Percentiles rank a stretch among this genome's conserved stretches.
phyloP scores from a whole-genome alignment of 108 stramenopile genomes.

The Conticribra weissflogii region DNA sequence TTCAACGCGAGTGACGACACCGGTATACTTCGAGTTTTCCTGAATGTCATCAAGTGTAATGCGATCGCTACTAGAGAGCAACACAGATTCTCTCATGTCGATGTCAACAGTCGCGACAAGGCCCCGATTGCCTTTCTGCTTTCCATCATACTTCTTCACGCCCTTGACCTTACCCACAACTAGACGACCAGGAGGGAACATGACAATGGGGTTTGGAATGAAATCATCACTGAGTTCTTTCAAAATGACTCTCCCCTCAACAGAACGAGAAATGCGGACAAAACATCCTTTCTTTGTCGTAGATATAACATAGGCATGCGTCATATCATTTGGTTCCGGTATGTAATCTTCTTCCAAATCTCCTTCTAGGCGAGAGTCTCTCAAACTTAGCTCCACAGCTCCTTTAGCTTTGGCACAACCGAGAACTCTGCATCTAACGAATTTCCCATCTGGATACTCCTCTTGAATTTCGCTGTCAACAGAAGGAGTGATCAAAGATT shows the following conservation, averaged over 20 bases:
- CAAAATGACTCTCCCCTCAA: constrained; percentile 86
- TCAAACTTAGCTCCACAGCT: constrained; percentile 75
- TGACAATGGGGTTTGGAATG: constrained; percentile 70
- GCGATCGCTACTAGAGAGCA: constrained; percentile 65
- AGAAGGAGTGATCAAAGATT: too few relatives aligned
- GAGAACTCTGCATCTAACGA: constrained; percentile 75
- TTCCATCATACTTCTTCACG: constrained; percentile 40
- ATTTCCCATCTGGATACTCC: constrained; percentile 62
- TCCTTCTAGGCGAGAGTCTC: constrained; percentile 68
- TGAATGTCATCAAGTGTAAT: constrained; percentile 77
- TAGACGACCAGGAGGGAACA: constrained; percentile 90
- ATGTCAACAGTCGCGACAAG: constrained; percentile 58
- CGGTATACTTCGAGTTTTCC: constrained; percentile 80
- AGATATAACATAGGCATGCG: constrained; percentile 84
- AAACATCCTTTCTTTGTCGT: constrained; percentile 95
- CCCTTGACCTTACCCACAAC: constrained; percentile 88
- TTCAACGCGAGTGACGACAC: constrained; percentile 85
- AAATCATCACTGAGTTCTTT: constrained; percentile 92
- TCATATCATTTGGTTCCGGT: constrained; percentile 69
- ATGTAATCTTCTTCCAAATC: constrained; percentile 76
- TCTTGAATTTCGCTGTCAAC: constrained; percentile 10
- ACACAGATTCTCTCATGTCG: constrained; percentile 78
- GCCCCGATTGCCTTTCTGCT: constrained; percentile 15
- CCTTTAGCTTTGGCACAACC: constrained; percentile 40
- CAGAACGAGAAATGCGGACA: constrained; percentile 74